phyloP scores from a whole-genome alignment of 345 rosid genomes.

The Alliaria petiolata region DNA sequence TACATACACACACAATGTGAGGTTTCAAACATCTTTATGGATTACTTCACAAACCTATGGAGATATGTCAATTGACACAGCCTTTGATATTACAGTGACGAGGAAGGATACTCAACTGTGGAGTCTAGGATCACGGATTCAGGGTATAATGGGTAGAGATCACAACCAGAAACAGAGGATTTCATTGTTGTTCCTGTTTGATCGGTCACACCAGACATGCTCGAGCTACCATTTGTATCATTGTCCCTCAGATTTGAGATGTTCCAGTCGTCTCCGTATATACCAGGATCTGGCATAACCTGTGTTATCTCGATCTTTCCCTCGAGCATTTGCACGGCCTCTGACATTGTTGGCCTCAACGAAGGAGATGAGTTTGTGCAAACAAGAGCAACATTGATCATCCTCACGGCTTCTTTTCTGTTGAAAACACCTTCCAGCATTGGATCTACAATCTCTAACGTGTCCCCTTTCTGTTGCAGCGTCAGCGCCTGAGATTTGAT shows the following conservation, averaged over 20 bases:
- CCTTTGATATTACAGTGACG: not conserved
- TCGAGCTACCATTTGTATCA: not conserved
- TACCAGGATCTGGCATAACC: slow-evolving; percentile 18
- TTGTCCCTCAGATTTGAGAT: slow-evolving; percentile 29
- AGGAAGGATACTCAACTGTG: too few relatives aligned
- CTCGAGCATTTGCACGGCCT: slow-evolving; percentile 38
- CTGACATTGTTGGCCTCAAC: slow-evolving; percentile 42
- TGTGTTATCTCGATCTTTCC: slow-evolving; percentile 20
- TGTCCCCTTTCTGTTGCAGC: not conserved
- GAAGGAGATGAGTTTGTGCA: slow-evolving; percentile 43
- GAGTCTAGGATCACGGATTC: slow-evolving; percentile 7
- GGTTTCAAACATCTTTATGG: too few relatives aligned
- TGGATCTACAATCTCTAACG: slow-evolving; percentile 16
- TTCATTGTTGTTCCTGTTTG: not conserved
- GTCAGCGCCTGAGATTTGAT: not conserved
- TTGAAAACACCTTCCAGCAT: slow-evolving; percentile 20
- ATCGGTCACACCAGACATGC: slow-evolving; percentile 4
- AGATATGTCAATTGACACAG: not conserved
- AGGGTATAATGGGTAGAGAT: slow-evolving; percentile 21
- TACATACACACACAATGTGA: too few relatives aligned
- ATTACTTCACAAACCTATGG: not conserved
- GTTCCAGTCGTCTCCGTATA: slow-evolving; percentile 30
- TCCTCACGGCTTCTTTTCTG: slow-evolving; percentile 33
- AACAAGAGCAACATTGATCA: slow-evolving; percentile 39
- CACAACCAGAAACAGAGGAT: slow-evolving; percentile 4